phyloP scores from a whole-genome alignment of 2,329 filamentous ascomycete species.

The Neocucurbitaria cava region DNA sequence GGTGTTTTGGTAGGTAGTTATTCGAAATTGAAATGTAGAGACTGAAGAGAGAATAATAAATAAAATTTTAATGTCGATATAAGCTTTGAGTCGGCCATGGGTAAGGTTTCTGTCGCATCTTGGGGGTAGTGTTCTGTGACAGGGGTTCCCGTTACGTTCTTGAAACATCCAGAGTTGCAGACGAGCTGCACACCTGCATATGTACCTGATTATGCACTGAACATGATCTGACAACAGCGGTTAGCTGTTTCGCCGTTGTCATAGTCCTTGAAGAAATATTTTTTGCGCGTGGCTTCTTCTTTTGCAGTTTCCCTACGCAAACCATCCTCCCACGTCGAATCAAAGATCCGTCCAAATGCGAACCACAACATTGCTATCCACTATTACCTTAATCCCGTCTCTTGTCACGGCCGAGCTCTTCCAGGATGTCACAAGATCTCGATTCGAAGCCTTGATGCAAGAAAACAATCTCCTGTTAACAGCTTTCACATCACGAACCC shows the following conservation, averaged over 20 bases:
- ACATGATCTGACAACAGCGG: not conserved
- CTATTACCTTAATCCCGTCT: not conserved
- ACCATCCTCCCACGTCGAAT: not conserved
- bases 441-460: constrained; percentile 11
- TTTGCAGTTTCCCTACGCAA: not conserved
- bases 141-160: constrained; percentile 1
- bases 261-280: not conserved
- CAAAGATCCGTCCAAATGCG: constrained; percentile 3
- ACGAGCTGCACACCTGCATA: constrained; percentile 12
- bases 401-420: constrained; percentile 1
- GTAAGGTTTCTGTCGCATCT: not conserved
- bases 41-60: not conserved
- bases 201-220: constrained; percentile 15
- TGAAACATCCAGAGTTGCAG: constrained; percentile 25
- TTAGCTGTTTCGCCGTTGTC: not conserved
- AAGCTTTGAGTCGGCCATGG: not conserved
- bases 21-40: no score
- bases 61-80: not conserved
- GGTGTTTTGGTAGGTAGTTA: not conserved
- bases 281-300: not conserved
- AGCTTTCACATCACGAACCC: constrained; percentile 22
- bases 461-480: constrained; percentile 13
- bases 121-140: constrained; percentile 3
- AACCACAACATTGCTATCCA: constrained; percentile 3
- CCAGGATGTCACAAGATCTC: constrained; percentile 2